Base-by-base conservation (phyloP, 257 asterid genomes). In the Ilex aquifolium region DNA sequence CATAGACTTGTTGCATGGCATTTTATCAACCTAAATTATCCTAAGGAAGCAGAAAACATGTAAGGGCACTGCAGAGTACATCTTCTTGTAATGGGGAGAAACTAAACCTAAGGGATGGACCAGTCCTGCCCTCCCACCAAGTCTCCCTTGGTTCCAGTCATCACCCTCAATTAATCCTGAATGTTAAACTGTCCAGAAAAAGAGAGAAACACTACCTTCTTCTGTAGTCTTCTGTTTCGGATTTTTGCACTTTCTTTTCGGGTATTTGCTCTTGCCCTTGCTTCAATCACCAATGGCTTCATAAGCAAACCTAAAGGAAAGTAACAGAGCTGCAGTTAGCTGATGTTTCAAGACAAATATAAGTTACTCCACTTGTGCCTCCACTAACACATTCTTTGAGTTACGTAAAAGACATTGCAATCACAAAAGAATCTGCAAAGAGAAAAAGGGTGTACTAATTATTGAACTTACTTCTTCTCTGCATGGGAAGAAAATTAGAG, bases 221-320 rank as follows among this genome's bases (percentile, higher is more conserved):
- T 86, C 57, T 79, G 77, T 31, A 68, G 50, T 82, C 93, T 85
- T 64, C 86, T 72, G 57, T 88, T 80, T 21, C 65, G 83, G 74
- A 80, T 78, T 68, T 91, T 86, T 15, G 88, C 75, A 70, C 81
- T 85, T 68, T 91, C 96, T 0, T 84, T 84, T 59, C 85, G 67
- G 46, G 76, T 61, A 42, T 74, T 36, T 36, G 7, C 42, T 7
- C 42, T 81, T 31, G 80, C 81, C 79, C 78, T 80, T n/a, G 90
- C 92, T 80, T 76, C 72, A 55, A 80, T 70, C 69, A 77, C 77
- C 80, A 83, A 52, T 14, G 88, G 90, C 76, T 76, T 83, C 76
- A 71, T 42, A 44, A 53, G 74, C 74, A 72, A 32, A 62, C 64
- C 80, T 77, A 75, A 31, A 66, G 2, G 53, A 57, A 63, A 31